These are phyloP conservation scores for Candida insectalens DNA, from an alignment of 805 yeast genomes.

Conservation along the genomic window DNA sequence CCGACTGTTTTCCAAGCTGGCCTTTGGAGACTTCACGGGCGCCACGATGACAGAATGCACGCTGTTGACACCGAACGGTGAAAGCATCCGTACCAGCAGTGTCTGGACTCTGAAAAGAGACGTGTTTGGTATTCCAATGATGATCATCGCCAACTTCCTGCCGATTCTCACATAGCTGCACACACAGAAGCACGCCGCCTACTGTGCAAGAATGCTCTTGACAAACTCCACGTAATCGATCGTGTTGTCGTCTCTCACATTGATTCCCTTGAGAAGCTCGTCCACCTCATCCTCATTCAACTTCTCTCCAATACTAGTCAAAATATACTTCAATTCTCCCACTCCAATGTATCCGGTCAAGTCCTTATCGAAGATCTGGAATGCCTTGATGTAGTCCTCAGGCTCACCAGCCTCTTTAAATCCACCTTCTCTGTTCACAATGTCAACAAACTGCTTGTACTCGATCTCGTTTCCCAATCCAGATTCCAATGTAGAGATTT, in stretches of 20 bases:
- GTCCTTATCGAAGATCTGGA: conserved; percentile 96
- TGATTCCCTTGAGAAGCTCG: conserved; percentile 91
- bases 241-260: conserved; percentile 86
- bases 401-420: conserved; percentile 83
- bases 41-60: conserved; percentile 85
- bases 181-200: too few species aligned
- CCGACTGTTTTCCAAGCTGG: conserved; percentile 71
- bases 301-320: conserved; percentile 95
- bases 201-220: conserved; percentile 87
- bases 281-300: conserved; percentile 86
- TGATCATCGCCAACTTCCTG: conserved; percentile 88
- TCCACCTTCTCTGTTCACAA: conserved; percentile 80
- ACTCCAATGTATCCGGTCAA: conserved; percentile 93
- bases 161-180: conserved; percentile 45
- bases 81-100: conserved; percentile 62
- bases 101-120: conserved; percentile 92
- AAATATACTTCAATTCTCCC: conserved; percentile 90
- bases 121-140: conserved; percentile 94
- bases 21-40: conserved; percentile 86
- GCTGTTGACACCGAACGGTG: conserved; percentile 47
- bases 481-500: conserved; percentile 53
- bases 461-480: conserved; percentile 37
- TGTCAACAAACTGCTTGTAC: conserved; percentile 65
- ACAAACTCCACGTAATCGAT: conserved; percentile 94
- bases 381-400: conserved; percentile 87